A percentile compares a stretch with the other conserved stretches of the same genome.
Conservation (phyloP, 176 grass and related monocot species). For the Aegilops bicornis region DNA sequence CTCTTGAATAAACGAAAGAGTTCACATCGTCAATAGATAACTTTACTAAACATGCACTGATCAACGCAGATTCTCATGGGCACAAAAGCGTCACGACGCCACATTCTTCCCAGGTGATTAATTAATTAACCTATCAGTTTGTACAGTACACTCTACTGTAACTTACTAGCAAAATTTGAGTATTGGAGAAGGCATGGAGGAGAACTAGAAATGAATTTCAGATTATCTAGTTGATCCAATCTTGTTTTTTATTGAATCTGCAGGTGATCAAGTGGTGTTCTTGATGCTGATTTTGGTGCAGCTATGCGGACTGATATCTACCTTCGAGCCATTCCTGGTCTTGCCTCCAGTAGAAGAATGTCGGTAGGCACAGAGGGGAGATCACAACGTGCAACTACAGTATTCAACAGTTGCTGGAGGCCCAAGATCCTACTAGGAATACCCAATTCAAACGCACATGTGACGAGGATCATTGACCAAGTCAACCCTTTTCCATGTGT, state of each 20-base stretch:
- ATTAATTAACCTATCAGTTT: not conserved
- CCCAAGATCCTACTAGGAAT: not conserved
- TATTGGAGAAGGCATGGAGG: not conserved
- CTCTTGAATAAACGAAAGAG: not conserved
- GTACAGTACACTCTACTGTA: not conserved
- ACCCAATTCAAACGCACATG: not conserved
- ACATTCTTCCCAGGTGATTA: slow-evolving; percentile 50
- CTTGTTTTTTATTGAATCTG: not conserved
- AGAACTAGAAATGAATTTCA: not conserved
- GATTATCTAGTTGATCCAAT: not conserved
- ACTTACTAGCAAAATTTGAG: not conserved
- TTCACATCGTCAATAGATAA: not conserved
- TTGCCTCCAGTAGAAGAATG: slow-evolving; percentile 3
- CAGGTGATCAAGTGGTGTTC: slow-evolving; percentile 43
- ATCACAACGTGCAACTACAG: not conserved
- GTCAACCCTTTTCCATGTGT: not conserved
- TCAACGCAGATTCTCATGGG: slow-evolving; percentile 69
- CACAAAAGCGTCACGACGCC: slow-evolving; percentile 60
- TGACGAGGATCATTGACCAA: not conserved
- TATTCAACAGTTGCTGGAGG: not conserved
- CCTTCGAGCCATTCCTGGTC: slow-evolving; percentile 31
- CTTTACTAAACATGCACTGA: not conserved
- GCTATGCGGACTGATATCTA: slow-evolving; percentile 30
- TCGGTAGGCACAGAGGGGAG: not conserved
- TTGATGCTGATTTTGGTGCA: slow-evolving; percentile 25